Evolutionary conservation across 768 basidiomycete genomes (phyloP).

Genomic region (Mycena leptocephala): DNA sequence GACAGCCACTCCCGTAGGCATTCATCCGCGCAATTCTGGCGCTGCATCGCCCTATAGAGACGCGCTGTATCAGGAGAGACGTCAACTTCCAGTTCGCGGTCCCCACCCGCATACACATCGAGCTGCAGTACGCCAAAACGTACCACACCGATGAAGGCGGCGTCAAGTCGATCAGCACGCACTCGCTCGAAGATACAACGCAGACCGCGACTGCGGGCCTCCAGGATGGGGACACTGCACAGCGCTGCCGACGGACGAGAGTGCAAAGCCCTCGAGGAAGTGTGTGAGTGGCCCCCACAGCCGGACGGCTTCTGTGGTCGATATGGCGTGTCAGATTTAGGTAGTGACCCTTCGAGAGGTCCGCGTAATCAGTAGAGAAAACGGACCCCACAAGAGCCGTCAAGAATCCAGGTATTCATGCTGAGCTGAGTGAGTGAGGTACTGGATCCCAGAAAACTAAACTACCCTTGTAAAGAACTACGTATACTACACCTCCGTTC

Average conservation of each 20-base stretch:
- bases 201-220: neutral
- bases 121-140: neutral
- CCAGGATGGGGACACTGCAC: neutral
- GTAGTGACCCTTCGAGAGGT: neutral
- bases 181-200: neutral
- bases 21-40: neutral
- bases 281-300: neutral
- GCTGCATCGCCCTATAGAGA: neutral
- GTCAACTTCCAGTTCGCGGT: neutral
- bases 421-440: too few species aligned
- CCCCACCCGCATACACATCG: neutral
- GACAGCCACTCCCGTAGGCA: neutral
- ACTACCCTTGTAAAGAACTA: neutral
- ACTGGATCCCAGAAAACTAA: too few species aligned
- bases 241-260: neutral
- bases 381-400: too few species aligned
- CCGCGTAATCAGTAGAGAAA: neutral
- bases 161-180: neutral
- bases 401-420: too few species aligned
- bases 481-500: neutral
- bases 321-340: neutral
- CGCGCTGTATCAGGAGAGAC: neutral
- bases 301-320: neutral
- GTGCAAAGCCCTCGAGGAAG: neutral
- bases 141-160: neutral